Percentiles rank a stretch among this genome's conserved stretches.
phyloP scores from a whole-genome alignment of 495 filamentous ascomycete species.

The Endocarpon pusillum region DNA sequence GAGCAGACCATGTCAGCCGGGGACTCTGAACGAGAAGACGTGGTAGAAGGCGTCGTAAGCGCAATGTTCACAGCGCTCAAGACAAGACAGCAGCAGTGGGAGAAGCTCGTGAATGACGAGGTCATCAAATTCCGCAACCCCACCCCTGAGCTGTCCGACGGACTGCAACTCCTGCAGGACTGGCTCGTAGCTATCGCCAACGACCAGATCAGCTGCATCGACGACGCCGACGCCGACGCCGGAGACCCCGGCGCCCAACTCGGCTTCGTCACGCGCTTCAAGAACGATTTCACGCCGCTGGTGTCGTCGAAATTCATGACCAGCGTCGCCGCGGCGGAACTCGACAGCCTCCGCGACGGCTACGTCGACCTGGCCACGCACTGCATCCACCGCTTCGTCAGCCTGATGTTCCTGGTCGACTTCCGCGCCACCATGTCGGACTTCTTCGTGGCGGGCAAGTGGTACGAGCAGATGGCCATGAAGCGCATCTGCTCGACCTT shows the following conservation, averaged over 20 bases:
- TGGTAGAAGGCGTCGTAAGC: conserved; percentile 84
- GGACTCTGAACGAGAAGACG: conserved; percentile 64
- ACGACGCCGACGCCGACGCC: conserved; percentile 39
- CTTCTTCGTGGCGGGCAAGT: conserved; percentile 66
- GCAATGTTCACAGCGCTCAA: conserved; percentile 81
- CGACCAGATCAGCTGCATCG: conserved; percentile 94
- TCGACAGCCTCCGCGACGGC: conserved; percentile 61
- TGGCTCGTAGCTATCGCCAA: conserved; percentile 96
- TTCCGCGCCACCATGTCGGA: conserved; percentile 64
- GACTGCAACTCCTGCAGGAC: conserved; percentile 66
- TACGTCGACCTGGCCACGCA: conserved; percentile 88
- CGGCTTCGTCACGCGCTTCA: conserved; percentile 69
- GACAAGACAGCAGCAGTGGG: conserved; percentile 65
- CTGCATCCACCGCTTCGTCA: conserved; percentile 70
- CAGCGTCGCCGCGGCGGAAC: conserved; percentile 46
- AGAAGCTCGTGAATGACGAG: conserved; percentile 78
- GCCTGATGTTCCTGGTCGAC: conserved; percentile 73
- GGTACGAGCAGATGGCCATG: conserved; percentile 72
- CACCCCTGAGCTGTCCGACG: conserved; percentile 47
- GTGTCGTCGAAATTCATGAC: conserved; percentile 69
- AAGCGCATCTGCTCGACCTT: conserved; percentile 82
- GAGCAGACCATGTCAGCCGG: conserved; percentile 74
- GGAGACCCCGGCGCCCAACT: conserved; percentile 49
- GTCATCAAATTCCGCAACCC: conserved; percentile 46
- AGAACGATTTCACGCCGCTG: conserved; percentile 54